Base-by-base conservation (phyloP, 352 stramenopile species). In the Phytopythium delawarense region DNA sequence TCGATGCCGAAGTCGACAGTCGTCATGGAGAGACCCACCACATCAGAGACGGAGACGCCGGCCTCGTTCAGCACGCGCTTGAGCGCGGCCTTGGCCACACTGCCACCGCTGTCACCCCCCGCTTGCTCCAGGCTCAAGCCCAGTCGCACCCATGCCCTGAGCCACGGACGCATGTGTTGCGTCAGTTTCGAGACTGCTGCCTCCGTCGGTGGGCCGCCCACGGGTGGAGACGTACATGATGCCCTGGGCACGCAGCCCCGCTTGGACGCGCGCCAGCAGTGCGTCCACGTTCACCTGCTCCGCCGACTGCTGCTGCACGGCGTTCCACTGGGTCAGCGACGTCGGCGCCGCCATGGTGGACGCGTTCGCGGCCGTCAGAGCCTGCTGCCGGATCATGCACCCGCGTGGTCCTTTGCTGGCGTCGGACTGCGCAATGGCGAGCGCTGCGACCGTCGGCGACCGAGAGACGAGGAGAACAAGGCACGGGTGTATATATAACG, bases 261-360 rank as follows among this genome's bases (percentile, higher is more conserved):
- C 67, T 50, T 80, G 79, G 2, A 89, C 35, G 18, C 64, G 72
- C 7, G 67, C 61, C 49, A 89, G 62, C 11, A 92, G 66, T 15
- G 67, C 69, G 7, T 59, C 56, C 6, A 88, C 58, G 48, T 90
- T 78, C n/a, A 92, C 71, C 32, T 87, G 73, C 16, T 81, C 73
- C 18, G 81, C 80, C 15, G 69, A 84, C 61, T 88, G 74, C 65
- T 92, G 82, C 59, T 92, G 83, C 56, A 75, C 55, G 20, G 64
- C 67, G 67, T 90, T 88, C 83, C 83, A 92, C 61, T 90, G 75
- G 32, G 77, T 89, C 35, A 92, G 64, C 58, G 81, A 88, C 59
- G 80, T 82, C 32, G 77, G 65, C 39, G 61, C 21, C 44, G 28
- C 46, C 56, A 46, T 62, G n/a, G 4, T 46, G 25, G 28, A 39